Percentiles rank a stretch among this genome's conserved stretches.
phyloP scores from a whole-genome alignment of 495 filamentous ascomycete genomes.

The Xylaria bambusicola region DNA sequence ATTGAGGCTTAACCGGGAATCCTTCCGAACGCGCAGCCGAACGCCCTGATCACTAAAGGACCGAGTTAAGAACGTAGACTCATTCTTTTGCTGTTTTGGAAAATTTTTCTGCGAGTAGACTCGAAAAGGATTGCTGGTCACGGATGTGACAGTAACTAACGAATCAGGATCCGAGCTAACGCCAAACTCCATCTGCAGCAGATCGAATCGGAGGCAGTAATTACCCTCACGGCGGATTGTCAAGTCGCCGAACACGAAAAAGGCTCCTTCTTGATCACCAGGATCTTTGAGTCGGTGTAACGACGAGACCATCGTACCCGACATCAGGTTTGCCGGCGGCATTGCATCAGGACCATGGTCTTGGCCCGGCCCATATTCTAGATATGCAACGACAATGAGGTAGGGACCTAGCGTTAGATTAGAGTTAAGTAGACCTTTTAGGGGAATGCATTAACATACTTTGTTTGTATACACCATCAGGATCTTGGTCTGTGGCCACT shows the following conservation, averaged over 20 bases:
- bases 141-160: slow-evolving; percentile 63
- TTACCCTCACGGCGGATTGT: slow-evolving; percentile 81
- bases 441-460: slow-evolving; percentile 41
- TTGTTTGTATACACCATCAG: slow-evolving; percentile 73
- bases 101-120: slow-evolving; percentile 79
- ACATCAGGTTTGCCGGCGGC: slow-evolving; percentile 59
- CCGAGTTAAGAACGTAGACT: slow-evolving; percentile 88
- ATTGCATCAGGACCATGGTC: slow-evolving; percentile 43
- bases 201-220: slow-evolving; percentile 78
- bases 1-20: slow-evolving; percentile 52
- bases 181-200: slow-evolving; percentile 75
- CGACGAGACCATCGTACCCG: slow-evolving; percentile 84
- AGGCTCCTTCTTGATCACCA: slow-evolving; percentile 88
- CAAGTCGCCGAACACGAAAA: slow-evolving; percentile 96
- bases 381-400: slow-evolving; percentile 77
- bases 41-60: slow-evolving; percentile 96
- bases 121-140: slow-evolving; percentile 72
- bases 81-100: slow-evolving; percentile 68
- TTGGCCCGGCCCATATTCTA: slow-evolving; percentile 59
- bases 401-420: slow-evolving; percentile 64
- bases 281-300: slow-evolving; percentile 91
- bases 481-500: slow-evolving; percentile 69
- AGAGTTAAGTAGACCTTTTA: slow-evolving; percentile 13
- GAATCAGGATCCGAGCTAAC: slow-evolving; percentile 19
- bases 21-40: slow-evolving; percentile 84